Base-by-base conservation (phyloP, 169 alveolate genomes). In the Eimeria sp. region DNA sequence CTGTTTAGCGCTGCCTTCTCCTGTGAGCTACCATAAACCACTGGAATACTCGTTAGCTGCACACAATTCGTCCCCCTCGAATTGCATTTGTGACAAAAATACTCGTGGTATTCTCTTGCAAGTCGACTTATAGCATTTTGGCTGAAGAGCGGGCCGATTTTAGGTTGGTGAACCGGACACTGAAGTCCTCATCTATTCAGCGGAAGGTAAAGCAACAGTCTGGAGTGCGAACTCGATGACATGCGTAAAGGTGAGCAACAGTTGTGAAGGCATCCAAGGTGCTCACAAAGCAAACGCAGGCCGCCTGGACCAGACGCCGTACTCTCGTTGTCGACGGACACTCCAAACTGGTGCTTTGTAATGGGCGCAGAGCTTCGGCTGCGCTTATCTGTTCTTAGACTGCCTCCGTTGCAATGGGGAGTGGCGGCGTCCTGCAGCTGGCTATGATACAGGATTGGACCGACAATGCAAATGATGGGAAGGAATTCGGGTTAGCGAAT, bases 171-270 rank as follows among this genome's bases (percentile, higher is more conserved):
- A 85, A 62, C 33, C 95, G 46, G 95, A 95, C 30, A 80, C 90
- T 60, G 89, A 89, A 54, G 90, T 96, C 54, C 90, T 96, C 27
- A 60, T 91, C 0, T 54, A 52, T 90, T 88, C 66, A 72, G 66
- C 74, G 49, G 96, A 96, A 33, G 95, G 52, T 43, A 96, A 96
- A 46, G 56, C 95, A n/a, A 96, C 94, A 76, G 64, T 93, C 20
- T 96, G 95, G 97, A 95, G 95, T 89, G 94, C 95, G 40, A 85
- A 72, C 18, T 66, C 94, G 72, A 78, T 87, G 77, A 49, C 78
- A 6, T 96, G 97, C 95, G 58, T 95, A 37, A 80, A 74, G 95
- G 97, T 88, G 72, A 46, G 89, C 60, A 43, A 4, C 56, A 8
- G 60, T 60, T 58, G 37, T 66, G 40, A 37, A 85, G 43, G 80